Evolutionary conservation across 2,329 filamentous ascomycete genomes (phyloP), one percentile per base, ranked within the genome.

Genomic region (Colletotrichum sp.): DNA sequence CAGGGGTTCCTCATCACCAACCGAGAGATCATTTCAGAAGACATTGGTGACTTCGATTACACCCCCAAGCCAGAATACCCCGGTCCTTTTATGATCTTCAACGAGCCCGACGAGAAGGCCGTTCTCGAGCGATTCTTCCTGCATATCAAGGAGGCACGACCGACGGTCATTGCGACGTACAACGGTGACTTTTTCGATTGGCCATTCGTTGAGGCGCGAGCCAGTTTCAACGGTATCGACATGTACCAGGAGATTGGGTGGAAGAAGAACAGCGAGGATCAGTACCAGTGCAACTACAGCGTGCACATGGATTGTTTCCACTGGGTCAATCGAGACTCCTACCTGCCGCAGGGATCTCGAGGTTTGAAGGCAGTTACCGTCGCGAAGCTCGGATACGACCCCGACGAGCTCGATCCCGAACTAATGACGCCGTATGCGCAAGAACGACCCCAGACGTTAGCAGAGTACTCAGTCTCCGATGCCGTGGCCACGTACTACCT

Each of bases 141-240:
- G 55, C 97, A 98, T 84, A 94, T 99, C 85, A 99, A 99, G 82
- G 95, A 98, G 84, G 95, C 96, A 1, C 92, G 94, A 75, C 97
- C 97, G 1, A 99, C 96, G 0, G 96, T 99, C 72, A 99, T 99
- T 84, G 96, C 98, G 44, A 99, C 97, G n/a, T 99, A 99, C 90
- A 99, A 99, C 95, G 97, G 97, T 87, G 97, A 99, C 88, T 99
- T 99, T 84, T 99, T 99, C 93, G 97, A 99, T 93, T 99, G 97
- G 97, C 96, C 97, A 0, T 99, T 98, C 82, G 96, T 99, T 28
- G 97, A 99, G 87, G 93, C 97, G 60, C 91, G 97, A 86, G 95
- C 98, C 32, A 98, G 96, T 82, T 91, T 98, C 79, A 94, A 98
- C 80, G 97, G 98, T 34, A 98, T 99, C 83, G 97, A 99, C 85